Base-by-base conservation (phyloP, 2,329 filamentous ascomycete species). In the Arthrobotrys sphaeroides region DNA sequence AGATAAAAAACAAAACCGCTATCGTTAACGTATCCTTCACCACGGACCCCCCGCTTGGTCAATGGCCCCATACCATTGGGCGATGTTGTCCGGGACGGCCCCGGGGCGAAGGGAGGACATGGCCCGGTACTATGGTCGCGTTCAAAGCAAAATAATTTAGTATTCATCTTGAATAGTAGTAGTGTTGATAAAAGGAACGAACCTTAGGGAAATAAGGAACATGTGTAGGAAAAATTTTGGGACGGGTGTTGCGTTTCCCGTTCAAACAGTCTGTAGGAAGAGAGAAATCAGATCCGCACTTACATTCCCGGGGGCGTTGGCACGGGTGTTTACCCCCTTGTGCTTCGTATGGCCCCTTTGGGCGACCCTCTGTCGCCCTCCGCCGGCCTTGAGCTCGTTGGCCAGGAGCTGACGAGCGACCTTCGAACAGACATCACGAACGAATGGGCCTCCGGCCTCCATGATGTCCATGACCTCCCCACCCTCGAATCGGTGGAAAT, bases 391-490 rank as follows among this genome's bases (percentile, higher is more conserved):
- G 12, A 57, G 5, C 33, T 57, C 61, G 18, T 68, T 57, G 2
- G 31, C n/a, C 3, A 67, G 36, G 10, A 74, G 31, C 12, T 61
- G 53, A 4, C 36, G 57, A 3, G 36, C 36, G 2, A 74, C 2
- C 20, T 67, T 61, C 0, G 43, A 24, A 18, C 61, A 68, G 5
- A 74, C 43, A n/a, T 74, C 70, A 10, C 57, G 62, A 2, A 68
- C 62, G 33, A 74, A 67, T 2, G 45, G 20, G 2, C 70, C 70
- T 36, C 70, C 70, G 20, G 26, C 42, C 24, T 67, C 70, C 26
- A 67, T 18, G n/a, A 60, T 55, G 0, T 42, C 51, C 5, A 62
- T n/a, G 18, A 66, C 13, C 16, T 57, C 62, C n/a, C 49, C 70
- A 0, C 55, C 47, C 7, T 51, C 16, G 16, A 74, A 40, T 6